Base-by-base conservation (phyloP, 225 moss, liverwort and hornwort species). In the Neckera pumila region DNA sequence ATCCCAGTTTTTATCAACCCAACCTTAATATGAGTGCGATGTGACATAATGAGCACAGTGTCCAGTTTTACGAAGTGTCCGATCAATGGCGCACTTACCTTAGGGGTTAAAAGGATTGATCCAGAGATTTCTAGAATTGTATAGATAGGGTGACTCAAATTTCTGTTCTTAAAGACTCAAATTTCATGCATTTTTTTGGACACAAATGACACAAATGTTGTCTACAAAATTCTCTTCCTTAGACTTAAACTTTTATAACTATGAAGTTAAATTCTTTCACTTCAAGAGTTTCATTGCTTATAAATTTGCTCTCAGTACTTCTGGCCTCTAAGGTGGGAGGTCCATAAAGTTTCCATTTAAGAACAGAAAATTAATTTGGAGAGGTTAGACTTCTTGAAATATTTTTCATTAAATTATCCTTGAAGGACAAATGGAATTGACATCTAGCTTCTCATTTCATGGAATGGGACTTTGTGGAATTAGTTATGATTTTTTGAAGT, bases 151-250 rank as follows among this genome's bases (percentile, higher is more conserved):
- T 40, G 5, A 70, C 1, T 15, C 8, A 3, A 40, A 8, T 40
- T 70, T 0, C n/a, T n/a, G n/a, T n/a, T n/a, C n/a, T 26, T 0
- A 15, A 1, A 4, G 70, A 67, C 4, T 40, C 4, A 40, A 14
- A 70, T 40, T 14, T 70, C 25, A 22, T 38, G 8, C 38, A 38
- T n/a, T 23, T n/a, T 64, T 9, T 5, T 17, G 9, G 9, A 4
- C 1, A n/a, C 0, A 11, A 0, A 22, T 12, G 67, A 38, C 12
- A 38, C 12, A 12, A 69, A 2, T 69, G 13, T 69, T 12, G 38
- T 38, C 22, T 69, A 69, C 69, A 70, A 70, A 14, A 25, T 40
- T 38, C 0, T 13, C 23, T 12, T 7, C 4, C 0, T 40, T 25
- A 4, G 8, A 14, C 4, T 67, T 25, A 2, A 70, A 14, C 14